A percentile compares a stretch with the other conserved stretches of the same genome.
Conservation (phyloP, 2,329 filamentous ascomycete genomes). For the Anthostomella pinea region DNA sequence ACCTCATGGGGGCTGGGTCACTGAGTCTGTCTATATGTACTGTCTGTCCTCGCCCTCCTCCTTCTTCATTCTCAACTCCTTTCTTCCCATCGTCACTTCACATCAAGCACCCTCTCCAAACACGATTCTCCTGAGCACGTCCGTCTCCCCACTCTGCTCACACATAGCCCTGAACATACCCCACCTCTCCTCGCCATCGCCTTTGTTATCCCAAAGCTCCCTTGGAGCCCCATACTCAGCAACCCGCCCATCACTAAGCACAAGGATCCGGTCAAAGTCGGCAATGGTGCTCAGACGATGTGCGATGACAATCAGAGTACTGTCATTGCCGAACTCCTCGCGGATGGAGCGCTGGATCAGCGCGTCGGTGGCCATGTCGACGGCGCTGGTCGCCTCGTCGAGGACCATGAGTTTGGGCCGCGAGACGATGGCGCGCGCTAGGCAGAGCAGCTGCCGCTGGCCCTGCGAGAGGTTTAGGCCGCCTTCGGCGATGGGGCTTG, state of each 20-base stretch:
- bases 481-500: slow-evolving; percentile 65
- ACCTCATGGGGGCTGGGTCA: too few relatives aligned
- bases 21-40: too few relatives aligned
- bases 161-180: slow-evolving; percentile 62
- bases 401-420: slow-evolving; percentile 75
- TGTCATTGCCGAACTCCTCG: slow-evolving; percentile 59
- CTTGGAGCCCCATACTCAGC: slow-evolving; percentile 65
- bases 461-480: slow-evolving; percentile 74
- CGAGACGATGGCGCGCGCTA: slow-evolving; percentile 69
- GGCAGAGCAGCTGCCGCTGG: slow-evolving; percentile 72
- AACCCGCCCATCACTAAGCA: slow-evolving; percentile 64
- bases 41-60: too few relatives aligned
- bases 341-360: slow-evolving; percentile 72
- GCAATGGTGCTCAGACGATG: slow-evolving; percentile 74
- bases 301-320: slow-evolving; percentile 71
- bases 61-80: too few relatives aligned
- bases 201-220: slow-evolving; percentile 55
- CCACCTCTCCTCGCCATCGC: slow-evolving; percentile 31
- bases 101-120: slow-evolving; percentile 16
- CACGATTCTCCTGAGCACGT: slow-evolving; percentile 45
- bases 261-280: slow-evolving; percentile 72
- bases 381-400: slow-evolving; percentile 75
- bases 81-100: too few relatives aligned
- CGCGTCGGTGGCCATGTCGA: slow-evolving; percentile 73
- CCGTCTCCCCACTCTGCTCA: slow-evolving; percentile 57